phyloP scores from a whole-genome alignment of 805 yeast species.

The Saccharomycopsis sp. region DNA sequence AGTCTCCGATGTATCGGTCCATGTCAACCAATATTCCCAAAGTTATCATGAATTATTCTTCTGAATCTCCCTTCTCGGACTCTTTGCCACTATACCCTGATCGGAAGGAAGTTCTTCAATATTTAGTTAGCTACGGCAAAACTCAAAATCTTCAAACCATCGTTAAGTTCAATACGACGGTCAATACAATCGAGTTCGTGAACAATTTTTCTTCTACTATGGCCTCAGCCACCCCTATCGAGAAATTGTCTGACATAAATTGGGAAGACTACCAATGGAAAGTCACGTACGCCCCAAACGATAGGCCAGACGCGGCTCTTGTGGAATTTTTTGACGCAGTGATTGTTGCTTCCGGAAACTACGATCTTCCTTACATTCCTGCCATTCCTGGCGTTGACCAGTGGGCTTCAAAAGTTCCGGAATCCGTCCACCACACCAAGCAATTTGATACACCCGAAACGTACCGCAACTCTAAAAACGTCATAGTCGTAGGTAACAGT shows the following conservation, averaged over 20 bases:
- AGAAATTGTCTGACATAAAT: not conserved
- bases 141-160: constrained; percentile 30
- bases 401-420: constrained; percentile 36
- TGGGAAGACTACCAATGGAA: constrained; percentile 6
- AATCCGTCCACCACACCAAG: constrained; percentile 26
- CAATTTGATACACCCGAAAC: constrained; percentile 41
- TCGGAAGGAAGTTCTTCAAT: constrained; percentile 53
- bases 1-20: constrained; percentile 50
- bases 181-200: constrained; percentile 31
- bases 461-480: constrained; percentile 27
- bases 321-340: constrained; percentile 45
- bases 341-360: constrained; percentile 54
- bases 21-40: constrained; percentile 64
- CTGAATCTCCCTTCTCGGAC: constrained; percentile 41
- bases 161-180: constrained; percentile 42
- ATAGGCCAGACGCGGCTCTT: constrained; percentile 32
- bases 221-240: not conserved
- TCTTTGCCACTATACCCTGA: constrained; percentile 47
- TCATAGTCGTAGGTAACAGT: constrained; percentile 68
- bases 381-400: constrained; percentile 39
- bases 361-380: constrained; percentile 50
- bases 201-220: not conserved
- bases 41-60: constrained; percentile 54
- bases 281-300: not conserved
- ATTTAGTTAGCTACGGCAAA: constrained; percentile 45